A percentile compares a stretch with the other conserved stretches of the same genome.
Conservation (phyloP, 495 filamentous ascomycete species). For the Immersiella caudata region DNA sequence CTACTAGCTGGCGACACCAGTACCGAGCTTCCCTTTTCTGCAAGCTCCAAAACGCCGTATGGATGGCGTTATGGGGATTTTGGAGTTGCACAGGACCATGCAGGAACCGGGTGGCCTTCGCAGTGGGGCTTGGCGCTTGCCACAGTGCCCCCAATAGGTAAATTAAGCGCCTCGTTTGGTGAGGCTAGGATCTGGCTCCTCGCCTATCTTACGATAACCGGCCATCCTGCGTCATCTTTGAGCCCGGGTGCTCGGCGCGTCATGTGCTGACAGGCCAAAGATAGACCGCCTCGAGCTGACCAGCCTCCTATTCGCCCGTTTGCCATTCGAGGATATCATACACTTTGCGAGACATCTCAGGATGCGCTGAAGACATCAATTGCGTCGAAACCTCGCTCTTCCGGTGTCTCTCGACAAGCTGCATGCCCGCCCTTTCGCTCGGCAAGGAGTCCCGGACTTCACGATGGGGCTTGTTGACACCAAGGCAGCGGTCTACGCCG, state of each 20-base stretch:
- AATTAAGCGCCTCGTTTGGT: not conserved
- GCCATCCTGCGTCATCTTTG: constrained; percentile 7
- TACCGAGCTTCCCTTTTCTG: not conserved
- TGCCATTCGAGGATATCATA: not conserved
- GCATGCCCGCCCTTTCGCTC: not conserved
- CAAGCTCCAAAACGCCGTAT: not conserved
- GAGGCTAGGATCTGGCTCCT: not conserved
- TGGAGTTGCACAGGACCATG: constrained; percentile 6
- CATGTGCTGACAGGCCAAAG: not conserved
- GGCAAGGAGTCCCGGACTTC: not conserved
- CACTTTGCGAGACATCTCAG: not conserved
- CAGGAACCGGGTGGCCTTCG: constrained; percentile 13
- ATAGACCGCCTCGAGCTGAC: not conserved
- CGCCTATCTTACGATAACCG: not conserved
- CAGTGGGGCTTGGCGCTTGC: not conserved
- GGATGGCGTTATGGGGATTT: constrained; percentile 13
- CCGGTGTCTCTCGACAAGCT: not conserved
- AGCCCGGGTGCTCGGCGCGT: not conserved
- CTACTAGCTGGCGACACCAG: not conserved
- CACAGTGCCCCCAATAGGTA: not conserved
- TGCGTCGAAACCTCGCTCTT: not conserved
- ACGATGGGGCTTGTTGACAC: constrained; percentile 3
- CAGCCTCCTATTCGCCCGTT: not conserved
- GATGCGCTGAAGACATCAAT: not conserved
- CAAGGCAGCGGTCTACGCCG: constrained; percentile 22